A percentile compares a stretch with the other conserved stretches of the same genome.
phyloP scores from a whole-genome alignment of 2,329 filamentous ascomycete genomes.

The Emydomyces testavorans region DNA sequence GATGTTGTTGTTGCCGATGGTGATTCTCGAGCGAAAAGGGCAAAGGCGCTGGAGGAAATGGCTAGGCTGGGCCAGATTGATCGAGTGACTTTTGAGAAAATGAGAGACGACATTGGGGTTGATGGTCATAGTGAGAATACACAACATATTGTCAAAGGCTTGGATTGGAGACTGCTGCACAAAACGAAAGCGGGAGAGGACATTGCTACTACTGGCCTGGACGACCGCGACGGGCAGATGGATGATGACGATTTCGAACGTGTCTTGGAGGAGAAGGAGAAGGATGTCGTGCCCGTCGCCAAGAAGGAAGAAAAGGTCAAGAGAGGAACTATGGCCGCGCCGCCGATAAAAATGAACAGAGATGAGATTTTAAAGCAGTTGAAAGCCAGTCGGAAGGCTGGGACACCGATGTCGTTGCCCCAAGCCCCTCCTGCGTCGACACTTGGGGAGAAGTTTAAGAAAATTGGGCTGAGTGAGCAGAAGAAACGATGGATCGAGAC shows the following conservation, averaged over 20 bases:
- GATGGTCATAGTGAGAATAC: slow-evolving; percentile 72
- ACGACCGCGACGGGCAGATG: slow-evolving; percentile 25
- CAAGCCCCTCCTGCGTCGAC: slow-evolving; percentile 34
- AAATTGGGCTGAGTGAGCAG: slow-evolving; percentile 39
- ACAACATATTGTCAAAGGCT: slow-evolving; percentile 80
- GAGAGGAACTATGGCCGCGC: slow-evolving; percentile 41
- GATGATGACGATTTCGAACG: slow-evolving; percentile 49
- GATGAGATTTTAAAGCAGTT: slow-evolving; percentile 50
- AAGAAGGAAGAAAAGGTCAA: slow-evolving; percentile 37
- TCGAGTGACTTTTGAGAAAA: slow-evolving; percentile 60
- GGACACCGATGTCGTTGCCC: slow-evolving; percentile 30
- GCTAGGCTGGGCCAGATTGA: slow-evolving; percentile 78
- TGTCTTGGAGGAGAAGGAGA: slow-evolving; percentile 30
- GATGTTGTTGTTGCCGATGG: slow-evolving; percentile 30
- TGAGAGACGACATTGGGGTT: slow-evolving; percentile 60
- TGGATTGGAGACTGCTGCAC: slow-evolving; percentile 64
- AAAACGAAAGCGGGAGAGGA: slow-evolving; percentile 42
- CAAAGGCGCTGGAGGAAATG: slow-evolving; percentile 69
- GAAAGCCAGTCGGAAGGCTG: slow-evolving; percentile 41
- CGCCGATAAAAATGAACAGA: slow-evolving; percentile 42
- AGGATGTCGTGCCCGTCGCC: slow-evolving; percentile 22
- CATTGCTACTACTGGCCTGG: slow-evolving; percentile 33
- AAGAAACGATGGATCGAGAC: slow-evolving; percentile 45
- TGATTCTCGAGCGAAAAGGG: slow-evolving; percentile 43
- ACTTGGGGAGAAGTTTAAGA: slow-evolving; percentile 46